Evolutionary conservation across 371 early-diverging fungal genomes (phyloP).

Genomic region (Capillidium rhysosporum): DNA sequence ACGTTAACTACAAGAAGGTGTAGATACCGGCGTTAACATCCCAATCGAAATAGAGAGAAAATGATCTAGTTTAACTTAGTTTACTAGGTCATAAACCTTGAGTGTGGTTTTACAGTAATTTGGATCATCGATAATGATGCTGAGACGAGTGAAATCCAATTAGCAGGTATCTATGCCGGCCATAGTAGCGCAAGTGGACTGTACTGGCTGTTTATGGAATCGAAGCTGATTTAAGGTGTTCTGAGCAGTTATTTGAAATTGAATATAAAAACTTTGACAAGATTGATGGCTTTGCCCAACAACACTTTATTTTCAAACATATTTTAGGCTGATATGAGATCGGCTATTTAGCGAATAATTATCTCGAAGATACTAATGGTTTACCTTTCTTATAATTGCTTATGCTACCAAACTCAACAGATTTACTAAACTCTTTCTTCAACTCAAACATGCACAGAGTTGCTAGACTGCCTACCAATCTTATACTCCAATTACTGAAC

Average conservation of each 20-base stretch:
- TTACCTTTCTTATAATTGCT: slow-evolving; percentile 22
- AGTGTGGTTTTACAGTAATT: slow-evolving; percentile 18
- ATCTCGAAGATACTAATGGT: slow-evolving; percentile 43
- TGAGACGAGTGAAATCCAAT: slow-evolving; percentile 72
- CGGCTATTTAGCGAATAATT: slow-evolving; percentile 63
- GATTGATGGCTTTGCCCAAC: slow-evolving; percentile 49
- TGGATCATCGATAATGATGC: slow-evolving; percentile 45
- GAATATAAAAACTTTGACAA: slow-evolving; percentile 52
- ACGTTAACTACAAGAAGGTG: neutral
- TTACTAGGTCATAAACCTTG: neutral
- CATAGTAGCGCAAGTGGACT: slow-evolving; percentile 28
- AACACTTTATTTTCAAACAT: slow-evolving; percentile 40
- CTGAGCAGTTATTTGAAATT: slow-evolving; percentile 56
- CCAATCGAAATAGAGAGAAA: neutral
- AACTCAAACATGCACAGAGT: slow-evolving; percentile 62
- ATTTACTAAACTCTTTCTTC: slow-evolving; percentile 35
- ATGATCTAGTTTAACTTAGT: neutral
- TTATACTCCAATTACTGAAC: slow-evolving; percentile 36
- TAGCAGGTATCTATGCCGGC: slow-evolving; percentile 77
- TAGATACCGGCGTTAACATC: neutral
- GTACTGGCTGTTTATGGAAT: slow-evolving; percentile 17
- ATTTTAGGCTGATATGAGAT: slow-evolving; percentile 62
- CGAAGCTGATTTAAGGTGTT: slow-evolving; percentile 54
- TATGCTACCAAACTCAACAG: slow-evolving; percentile 27
- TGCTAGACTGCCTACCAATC: slow-evolving; percentile 70